Percentiles rank a stretch among this genome's conserved stretches.
Evolutionary conservation across 1,284 basidiomycete genomes (phyloP).

Genomic region (Tilletia horrida): DNA sequence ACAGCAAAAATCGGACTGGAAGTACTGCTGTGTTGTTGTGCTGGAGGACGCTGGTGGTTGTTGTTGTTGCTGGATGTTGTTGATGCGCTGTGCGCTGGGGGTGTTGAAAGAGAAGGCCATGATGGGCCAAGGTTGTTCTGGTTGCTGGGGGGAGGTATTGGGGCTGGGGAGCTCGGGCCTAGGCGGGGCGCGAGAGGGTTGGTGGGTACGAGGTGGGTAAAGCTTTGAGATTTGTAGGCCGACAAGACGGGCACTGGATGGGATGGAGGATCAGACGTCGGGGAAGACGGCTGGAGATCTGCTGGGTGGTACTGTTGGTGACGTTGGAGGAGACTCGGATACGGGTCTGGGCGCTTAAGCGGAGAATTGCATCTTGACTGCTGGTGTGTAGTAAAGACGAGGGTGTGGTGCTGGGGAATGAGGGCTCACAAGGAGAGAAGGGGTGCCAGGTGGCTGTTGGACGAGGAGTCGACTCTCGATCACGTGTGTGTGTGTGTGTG

Average conservation of each 20-base stretch:
- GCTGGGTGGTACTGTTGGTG: too few species aligned
- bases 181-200: conserved; percentile 3
- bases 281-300: neutral
- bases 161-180: conserved; percentile 15
- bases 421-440: too few species aligned
- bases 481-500: too few species aligned
- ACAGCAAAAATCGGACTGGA: neutral
- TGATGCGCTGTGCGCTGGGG: neutral
- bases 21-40: neutral
- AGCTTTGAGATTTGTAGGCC: neutral
- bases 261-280: neutral
- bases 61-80: neutral
- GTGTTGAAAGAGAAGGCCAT: conserved; percentile 4
- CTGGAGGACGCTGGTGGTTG: neutral
- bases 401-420: too few species aligned
- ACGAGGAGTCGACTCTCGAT: too few species aligned
- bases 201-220: conserved; percentile 4
- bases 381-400: too few species aligned
- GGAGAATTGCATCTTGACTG: too few species aligned
- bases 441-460: too few species aligned
- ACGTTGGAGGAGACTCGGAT: too few species aligned
- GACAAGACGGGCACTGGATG: conserved; percentile 1
- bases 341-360: too few species aligned
- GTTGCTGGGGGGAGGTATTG: neutral
- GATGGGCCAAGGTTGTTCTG: neutral